Evolutionary conservation across 805 yeast genomes (phyloP).

Genomic region (Kazachstania bromeliacearum): DNA sequence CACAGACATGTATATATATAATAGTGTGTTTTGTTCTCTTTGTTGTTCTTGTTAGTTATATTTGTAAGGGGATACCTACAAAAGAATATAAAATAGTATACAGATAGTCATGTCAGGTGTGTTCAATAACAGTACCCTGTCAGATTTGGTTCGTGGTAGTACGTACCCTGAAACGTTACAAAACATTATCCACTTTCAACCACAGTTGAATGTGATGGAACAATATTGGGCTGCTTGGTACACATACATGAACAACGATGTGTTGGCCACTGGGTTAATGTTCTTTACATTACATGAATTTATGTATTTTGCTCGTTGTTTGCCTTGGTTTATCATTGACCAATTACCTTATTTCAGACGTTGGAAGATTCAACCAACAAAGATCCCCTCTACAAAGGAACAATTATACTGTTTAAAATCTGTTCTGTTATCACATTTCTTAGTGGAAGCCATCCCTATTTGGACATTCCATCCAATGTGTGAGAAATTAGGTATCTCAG

Average conservation of each 20-base stretch:
- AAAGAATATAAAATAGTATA: too few relatives aligned
- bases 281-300: slow-evolving; percentile 78
- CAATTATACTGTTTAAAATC: slow-evolving; percentile 88
- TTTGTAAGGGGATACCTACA: too few relatives aligned
- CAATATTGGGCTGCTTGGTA: slow-evolving; percentile 85
- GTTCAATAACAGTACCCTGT: slow-evolving; percentile 26
- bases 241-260: slow-evolving; percentile 74
- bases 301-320: slow-evolving; percentile 82
- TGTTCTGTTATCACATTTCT: slow-evolving; percentile 76
- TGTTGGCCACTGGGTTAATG: slow-evolving; percentile 83
- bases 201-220: slow-evolving; percentile 47
- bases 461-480: slow-evolving; percentile 96
- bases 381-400: slow-evolving; percentile 69
- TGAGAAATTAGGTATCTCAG: slow-evolving; percentile 64
- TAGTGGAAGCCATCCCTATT: slow-evolving; percentile 92
- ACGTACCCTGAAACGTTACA: slow-evolving; percentile 30
- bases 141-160: slow-evolving; percentile 19
- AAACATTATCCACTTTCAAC: slow-evolving; percentile 32
- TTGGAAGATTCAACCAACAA: slow-evolving; percentile 84
- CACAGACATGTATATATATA: neutral
- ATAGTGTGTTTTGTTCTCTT: too few relatives aligned
- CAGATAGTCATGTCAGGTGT: slow-evolving; percentile 30
- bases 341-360: slow-evolving; percentile 73
- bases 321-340: slow-evolving; percentile 90
- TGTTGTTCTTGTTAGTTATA: too few relatives aligned